Conservation (phyloP, 345 rosid species). For the Populus nigra region DNA sequence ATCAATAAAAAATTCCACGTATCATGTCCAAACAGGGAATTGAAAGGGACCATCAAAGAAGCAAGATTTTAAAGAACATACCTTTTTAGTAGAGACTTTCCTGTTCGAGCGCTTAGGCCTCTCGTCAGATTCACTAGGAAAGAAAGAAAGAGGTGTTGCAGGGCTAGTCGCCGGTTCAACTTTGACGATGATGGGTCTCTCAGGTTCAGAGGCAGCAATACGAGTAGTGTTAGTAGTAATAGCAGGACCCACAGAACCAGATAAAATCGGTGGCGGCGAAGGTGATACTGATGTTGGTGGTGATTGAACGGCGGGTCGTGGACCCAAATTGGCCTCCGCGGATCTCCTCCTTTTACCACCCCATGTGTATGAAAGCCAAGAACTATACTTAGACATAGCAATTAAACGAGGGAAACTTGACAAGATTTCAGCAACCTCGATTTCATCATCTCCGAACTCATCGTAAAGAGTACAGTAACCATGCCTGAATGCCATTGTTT, state of each 20-base stretch:
- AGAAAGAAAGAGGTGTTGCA: constrained; percentile 35
- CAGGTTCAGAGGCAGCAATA: background rate
- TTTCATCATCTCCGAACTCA: constrained; percentile 11
- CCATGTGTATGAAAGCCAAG: constrained; percentile 22
- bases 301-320: background rate
- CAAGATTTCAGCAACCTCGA: constrained; percentile 27
- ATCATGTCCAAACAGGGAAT: background rate
- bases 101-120: constrained; percentile 22
- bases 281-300: background rate
- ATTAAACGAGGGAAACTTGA: constrained; percentile 20
- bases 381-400: background rate
- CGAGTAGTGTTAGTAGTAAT: background rate
- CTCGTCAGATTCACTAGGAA: constrained; percentile 39
- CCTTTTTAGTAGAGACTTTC: constrained; percentile 26
- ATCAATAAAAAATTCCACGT: background rate
- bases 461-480: background rate
- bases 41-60: background rate
- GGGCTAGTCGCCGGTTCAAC: constrained; percentile 32
- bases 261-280: background rate
- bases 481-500: background rate
- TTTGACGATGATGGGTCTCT: constrained; percentile 3
- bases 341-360: constrained; percentile 35
- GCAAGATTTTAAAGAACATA: background rate
- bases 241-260: background rate
- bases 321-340: background rate